Base-by-base conservation (phyloP, 2,329 filamentous ascomycete genomes). In the Pestalotiopsis sp. region DNA sequence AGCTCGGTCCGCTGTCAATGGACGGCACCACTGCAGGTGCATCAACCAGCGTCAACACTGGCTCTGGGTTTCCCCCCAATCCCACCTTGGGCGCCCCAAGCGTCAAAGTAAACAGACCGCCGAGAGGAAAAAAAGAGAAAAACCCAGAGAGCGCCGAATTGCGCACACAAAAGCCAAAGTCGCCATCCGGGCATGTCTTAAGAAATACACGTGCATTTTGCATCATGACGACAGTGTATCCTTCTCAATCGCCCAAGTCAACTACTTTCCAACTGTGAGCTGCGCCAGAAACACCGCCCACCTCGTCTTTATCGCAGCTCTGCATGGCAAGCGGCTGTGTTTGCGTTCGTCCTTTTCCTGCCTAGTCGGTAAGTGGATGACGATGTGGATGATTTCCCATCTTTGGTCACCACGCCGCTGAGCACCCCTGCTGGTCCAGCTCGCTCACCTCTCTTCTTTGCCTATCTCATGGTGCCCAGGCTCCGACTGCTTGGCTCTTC, bases 1-100 rank as follows among this genome's bases (percentile, higher is more conserved):
- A 61, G 59, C 59, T 38, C 31, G 59, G 36, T 36, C 59, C 59
- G 59, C 59, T 61, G 59, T 61, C 59, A 61, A 14, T 61, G 59
- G 27, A 52, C 59, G 31, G 59, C 59, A n/a, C 27, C 59, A 36
- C 59, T 45, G 61, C 61, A 52, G 38, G n/a, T 45, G 61, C 61
- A 31, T 23, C 61, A 31, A 31, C 27, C 27, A 38, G 61, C n/a
- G 61, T 64, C 61, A 64, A 64, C 61, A 64, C 39, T 31, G 5
- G 5, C 61, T 12, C 23, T 27, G 14, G 57, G 27, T 36, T 36
- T 17, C 59, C 31, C 27, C 59, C 57, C 57, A 59, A 27, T 59
- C 57, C 27, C 27, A 61, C 59, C 27, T 20, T 14, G n/a, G 36
- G 9, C 20, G 61, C 36, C 61, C 38, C 38, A 36, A 36, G n/a